Base-by-base conservation (phyloP, 2,329 filamentous ascomycete genomes). In the Arachnomyces sp. region DNA sequence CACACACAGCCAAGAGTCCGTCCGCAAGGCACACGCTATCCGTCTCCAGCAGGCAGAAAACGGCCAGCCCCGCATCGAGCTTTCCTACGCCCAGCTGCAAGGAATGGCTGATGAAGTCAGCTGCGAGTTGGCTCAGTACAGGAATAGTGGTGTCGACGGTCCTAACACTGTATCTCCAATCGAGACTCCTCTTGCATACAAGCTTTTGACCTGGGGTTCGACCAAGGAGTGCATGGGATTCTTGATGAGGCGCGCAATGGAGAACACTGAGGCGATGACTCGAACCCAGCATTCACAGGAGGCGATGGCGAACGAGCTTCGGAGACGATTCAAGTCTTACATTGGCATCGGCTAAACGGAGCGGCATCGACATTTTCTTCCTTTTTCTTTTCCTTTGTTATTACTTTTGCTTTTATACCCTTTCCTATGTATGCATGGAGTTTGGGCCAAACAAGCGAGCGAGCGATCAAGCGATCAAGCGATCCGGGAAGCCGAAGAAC, bases 91-190 rank as follows among this genome's bases (percentile, higher is more conserved):
- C 2, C 89, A 95, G 66, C 75, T 95, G 1, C 84, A 90, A 68
- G 89, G 90, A 31, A 96, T 96, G 90, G 90, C 90, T 1, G 90
- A 96, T 52, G 89, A 95, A 58, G 80, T 96, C 38, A 87, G 82
- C 42, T 73, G 74, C 49, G 68, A 71, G 29, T 59, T 80, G 1
- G 28, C 28, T 28, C 34, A 37, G 17, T 25, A 25, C 9, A 12
- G 28, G 14, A 21, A 17, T 12, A 28, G 34, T 17, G 28, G 34
- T 6, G 14, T 37, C 17, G 28, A 28, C 15, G 34, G 18, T n/a
- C 13, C 12, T 28, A 17, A 21, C 8, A 8, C 21, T n/a, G 17
- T 17, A 7, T 13, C 14, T 12, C 18, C 14, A 4, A 9, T 28
- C 7, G 21, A 12, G 18, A 28, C 34, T 3, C 34, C 34, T 25